Percentiles rank a stretch among this genome's conserved stretches.
Conservation (phyloP, 2,329 filamentous ascomycete species). For the Huntiella savannae region DNA sequence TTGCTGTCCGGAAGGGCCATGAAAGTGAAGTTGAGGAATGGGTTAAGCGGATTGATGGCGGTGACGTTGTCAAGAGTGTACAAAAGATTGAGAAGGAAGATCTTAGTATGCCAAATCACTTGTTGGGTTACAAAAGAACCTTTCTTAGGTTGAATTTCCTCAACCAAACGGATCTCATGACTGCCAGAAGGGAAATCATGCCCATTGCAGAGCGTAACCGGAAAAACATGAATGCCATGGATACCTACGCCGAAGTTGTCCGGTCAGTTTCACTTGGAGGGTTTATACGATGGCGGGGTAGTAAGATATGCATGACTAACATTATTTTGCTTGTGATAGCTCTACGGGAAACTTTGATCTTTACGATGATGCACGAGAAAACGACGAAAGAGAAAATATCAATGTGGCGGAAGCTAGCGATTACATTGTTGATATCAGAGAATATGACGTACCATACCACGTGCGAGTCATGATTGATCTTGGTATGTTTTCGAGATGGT, state of each 20-base stretch:
- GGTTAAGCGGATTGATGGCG: slow-evolving; percentile 58
- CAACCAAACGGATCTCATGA: slow-evolving; percentile 71
- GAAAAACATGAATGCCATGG: slow-evolving; percentile 90
- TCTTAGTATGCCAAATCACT: slow-evolving; percentile 82
- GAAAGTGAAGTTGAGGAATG: slow-evolving; percentile 95
- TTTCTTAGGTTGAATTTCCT: slow-evolving; percentile 75
- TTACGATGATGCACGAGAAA: slow-evolving; percentile 72
- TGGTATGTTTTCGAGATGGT: slow-evolving; percentile 26
- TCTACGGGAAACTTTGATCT: slow-evolving; percentile 75
- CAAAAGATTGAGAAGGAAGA: slow-evolving; percentile 79
- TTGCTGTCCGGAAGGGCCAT: slow-evolving; percentile 71
- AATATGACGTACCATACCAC: slow-evolving; percentile 98
- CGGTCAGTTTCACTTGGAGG: slow-evolving; percentile 35
- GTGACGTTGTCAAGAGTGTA: slow-evolving; percentile 64
- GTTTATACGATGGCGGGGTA: no score
- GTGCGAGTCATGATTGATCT: slow-evolving; percentile 96
- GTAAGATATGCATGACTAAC: slow-evolving; percentile 12
- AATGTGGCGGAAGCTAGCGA: slow-evolving; percentile 77
- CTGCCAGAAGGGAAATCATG: slow-evolving; percentile 66
- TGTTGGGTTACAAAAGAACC: slow-evolving; percentile 73
- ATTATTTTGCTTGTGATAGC: slow-evolving; percentile 21
- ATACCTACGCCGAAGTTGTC: slow-evolving; percentile 92
- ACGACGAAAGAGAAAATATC: slow-evolving; percentile 60
- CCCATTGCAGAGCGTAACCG: slow-evolving; percentile 93
- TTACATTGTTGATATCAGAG: slow-evolving; percentile 94